Conservation (phyloP, 2,329 filamentous ascomycete species). For the Aspergillus terreus region DNA sequence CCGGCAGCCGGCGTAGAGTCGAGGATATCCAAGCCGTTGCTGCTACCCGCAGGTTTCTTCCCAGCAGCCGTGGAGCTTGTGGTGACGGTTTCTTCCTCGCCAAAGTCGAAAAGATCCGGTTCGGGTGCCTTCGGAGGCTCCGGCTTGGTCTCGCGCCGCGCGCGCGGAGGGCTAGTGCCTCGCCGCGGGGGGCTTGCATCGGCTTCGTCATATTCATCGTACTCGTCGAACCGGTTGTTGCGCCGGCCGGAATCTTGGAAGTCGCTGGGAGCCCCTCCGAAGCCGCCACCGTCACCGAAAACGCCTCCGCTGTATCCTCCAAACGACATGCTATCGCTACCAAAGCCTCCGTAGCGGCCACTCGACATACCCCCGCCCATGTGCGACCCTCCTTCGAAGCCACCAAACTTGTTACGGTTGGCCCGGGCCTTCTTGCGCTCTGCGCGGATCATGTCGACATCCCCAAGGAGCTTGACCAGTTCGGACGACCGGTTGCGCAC, state of each 20-base stretch:
- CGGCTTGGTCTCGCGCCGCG: constrained; percentile 52
- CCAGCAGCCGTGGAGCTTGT: constrained; percentile 40
- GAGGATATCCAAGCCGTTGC: constrained; percentile 48
- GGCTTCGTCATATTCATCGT: constrained; percentile 91
- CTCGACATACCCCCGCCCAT: constrained; percentile 54
- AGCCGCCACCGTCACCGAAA: constrained; percentile 93
- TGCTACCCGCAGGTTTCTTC: constrained; percentile 37
- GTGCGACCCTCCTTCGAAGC: constrained; percentile 77
- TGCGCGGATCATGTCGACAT: constrained; percentile 54
- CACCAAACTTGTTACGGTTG: constrained; percentile 86
- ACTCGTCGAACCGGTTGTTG: constrained; percentile 85
- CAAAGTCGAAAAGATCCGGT: constrained; percentile 85
- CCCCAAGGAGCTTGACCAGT: constrained; percentile 84
- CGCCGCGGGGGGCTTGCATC: constrained; percentile 51
- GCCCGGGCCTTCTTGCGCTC: constrained; percentile 82
- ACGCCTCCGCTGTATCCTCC: constrained; percentile 71
- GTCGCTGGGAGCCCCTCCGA: constrained; percentile 71
- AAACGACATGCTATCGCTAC: constrained; percentile 67
- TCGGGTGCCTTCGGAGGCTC: constrained; percentile 74
- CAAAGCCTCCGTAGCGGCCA: constrained; percentile 82
- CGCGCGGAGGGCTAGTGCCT: constrained; percentile 41
- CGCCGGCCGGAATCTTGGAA: constrained; percentile 63
- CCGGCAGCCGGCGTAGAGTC: constrained; percentile 36
- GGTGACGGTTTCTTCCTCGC: constrained; percentile 64
- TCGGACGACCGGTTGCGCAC: constrained; percentile 96